Base-by-base conservation (phyloP, 805 yeast species). In the Dipodascopsis uninucleata region DNA sequence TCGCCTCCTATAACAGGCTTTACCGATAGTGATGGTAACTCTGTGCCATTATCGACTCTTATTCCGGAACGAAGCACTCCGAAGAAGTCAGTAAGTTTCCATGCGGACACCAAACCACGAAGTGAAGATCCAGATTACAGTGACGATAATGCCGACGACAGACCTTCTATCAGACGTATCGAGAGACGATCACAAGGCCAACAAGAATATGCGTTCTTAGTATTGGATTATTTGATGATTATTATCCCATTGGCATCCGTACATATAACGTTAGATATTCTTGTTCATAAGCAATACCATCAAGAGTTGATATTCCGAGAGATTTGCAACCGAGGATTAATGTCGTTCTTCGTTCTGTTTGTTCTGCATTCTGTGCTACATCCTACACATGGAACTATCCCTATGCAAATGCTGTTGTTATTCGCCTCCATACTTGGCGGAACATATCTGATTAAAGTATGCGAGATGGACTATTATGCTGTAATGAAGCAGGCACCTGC, bases 401-500 rank as follows among this genome's bases (percentile, higher is more conserved):
- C 47, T 25, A 51, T 55, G 43, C 55, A 59, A 41, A 52, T 55
- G 32, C 31, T 25, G 36, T 43, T 62, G 29, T 41, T 51, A 39
- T 47, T 56, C 12, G 56, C 55, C 5, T 43, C 61, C 21, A 49
- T 57, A 3, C 51, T 43, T 2, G 48, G 64, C 20, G 71, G 71
- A 32, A 50, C 64, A 28, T 66, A 65, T 45, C 47, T 67, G 24
- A 55, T 67, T 14, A 58, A 57, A 38, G 52, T 61, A 5, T 51
- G 66, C 23, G 63, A 58, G 40, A 63, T 59, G 34, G 70, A 68
- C 26, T 68, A 68, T 57, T 63, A 59, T 51, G 61, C 66, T 2
- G 60, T 64, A 17, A 69, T 68, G 71, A 53, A 58, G 31, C 49
- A 59, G 33, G 69, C 70, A 5, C 72, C 72, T 7, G 66, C 72